Percentiles rank a stretch among this genome's conserved stretches.
Conservation (phyloP, 2,329 filamentous ascomycete species). For the Cryphonectria naterciae region DNA sequence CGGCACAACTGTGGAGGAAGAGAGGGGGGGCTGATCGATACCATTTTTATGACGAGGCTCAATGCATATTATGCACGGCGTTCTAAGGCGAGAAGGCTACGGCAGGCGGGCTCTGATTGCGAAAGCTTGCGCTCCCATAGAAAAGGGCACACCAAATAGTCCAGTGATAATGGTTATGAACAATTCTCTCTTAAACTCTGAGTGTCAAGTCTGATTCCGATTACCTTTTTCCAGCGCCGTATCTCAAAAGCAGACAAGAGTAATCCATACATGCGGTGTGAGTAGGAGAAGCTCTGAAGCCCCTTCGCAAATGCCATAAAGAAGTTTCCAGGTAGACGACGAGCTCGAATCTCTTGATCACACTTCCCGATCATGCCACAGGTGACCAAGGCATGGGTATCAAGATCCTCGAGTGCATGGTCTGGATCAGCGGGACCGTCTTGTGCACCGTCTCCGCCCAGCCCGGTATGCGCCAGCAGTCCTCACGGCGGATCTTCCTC, state of each 20-base stretch:
- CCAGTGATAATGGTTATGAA: not conserved
- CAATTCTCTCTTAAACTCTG: not conserved
- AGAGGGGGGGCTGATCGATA: conserved; percentile 6
- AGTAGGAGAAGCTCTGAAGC: not conserved
- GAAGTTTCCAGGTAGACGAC: not conserved
- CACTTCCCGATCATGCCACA: conserved; percentile 62
- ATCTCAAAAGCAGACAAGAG: conserved; percentile 5
- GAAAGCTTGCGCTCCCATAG: not conserved
- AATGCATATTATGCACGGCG: conserved; percentile 3
- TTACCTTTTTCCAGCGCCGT: conserved; percentile 1
- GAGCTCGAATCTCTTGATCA: not conserved
- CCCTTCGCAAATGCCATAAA: conserved; percentile 2
- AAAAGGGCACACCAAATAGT: not conserved
- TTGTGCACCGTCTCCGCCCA: conserved; percentile 99
- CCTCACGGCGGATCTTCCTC: conserved; percentile 84
- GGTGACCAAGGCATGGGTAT: conserved; percentile 97
- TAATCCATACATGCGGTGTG: conserved; percentile 1
- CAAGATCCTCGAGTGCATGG: conserved; percentile 92
- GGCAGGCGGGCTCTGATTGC: not conserved
- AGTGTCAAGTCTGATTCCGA: conserved; percentile 1
- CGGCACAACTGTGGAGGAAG: not conserved
- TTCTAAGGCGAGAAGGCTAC: not conserved
- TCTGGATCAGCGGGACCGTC: conserved; percentile 95
- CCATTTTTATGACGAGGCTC: conserved; percentile 18
- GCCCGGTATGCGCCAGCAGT: conserved; percentile 93